phyloP scores from a whole-genome alignment of 1,139 yeast genomes.

The Suhomyces yuchorum region DNA sequence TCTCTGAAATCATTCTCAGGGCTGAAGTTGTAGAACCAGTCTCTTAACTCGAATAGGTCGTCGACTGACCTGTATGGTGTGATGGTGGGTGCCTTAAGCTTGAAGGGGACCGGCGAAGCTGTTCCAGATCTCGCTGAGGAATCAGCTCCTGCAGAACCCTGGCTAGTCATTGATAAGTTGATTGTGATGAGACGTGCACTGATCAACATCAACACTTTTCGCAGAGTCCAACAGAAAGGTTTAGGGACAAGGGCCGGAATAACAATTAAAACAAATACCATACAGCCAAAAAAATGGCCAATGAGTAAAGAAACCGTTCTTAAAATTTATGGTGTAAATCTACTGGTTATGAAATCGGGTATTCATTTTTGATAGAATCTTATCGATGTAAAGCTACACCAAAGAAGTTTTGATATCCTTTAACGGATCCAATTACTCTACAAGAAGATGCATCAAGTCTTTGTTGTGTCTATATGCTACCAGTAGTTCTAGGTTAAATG shows the following conservation, averaged over 20 bases:
- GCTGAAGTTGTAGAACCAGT: conserved; percentile 56
- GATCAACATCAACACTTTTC: not conserved
- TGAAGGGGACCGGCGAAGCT: conserved; percentile 3
- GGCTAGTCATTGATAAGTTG: not conserved
- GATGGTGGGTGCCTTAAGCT: conserved; percentile 42
- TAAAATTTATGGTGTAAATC: too few relatives aligned
- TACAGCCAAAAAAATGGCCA: too few relatives aligned
- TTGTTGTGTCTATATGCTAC: too few relatives aligned
- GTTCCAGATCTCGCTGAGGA: not conserved
- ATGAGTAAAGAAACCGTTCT: too few relatives aligned
- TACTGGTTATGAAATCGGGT: too few relatives aligned
- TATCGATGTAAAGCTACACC: too few relatives aligned
- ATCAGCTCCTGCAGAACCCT: not conserved
- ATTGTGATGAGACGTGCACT: not conserved
- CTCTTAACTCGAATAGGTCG: conserved; percentile 57
- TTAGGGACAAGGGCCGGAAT: too few relatives aligned
- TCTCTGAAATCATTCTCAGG: conserved; percentile 26
- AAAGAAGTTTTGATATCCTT: too few relatives aligned
- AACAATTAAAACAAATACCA: too few relatives aligned
- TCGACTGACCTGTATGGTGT: conserved; percentile 56
- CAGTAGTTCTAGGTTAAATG: not conserved
- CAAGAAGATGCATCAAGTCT: too few relatives aligned
- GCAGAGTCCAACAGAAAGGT: not conserved
- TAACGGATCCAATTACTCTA: too few relatives aligned
- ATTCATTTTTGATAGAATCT: too few relatives aligned